phyloP scores from a whole-genome alignment of 2,329 filamentous ascomycete species.

The Fusarium solani-melongenae region DNA sequence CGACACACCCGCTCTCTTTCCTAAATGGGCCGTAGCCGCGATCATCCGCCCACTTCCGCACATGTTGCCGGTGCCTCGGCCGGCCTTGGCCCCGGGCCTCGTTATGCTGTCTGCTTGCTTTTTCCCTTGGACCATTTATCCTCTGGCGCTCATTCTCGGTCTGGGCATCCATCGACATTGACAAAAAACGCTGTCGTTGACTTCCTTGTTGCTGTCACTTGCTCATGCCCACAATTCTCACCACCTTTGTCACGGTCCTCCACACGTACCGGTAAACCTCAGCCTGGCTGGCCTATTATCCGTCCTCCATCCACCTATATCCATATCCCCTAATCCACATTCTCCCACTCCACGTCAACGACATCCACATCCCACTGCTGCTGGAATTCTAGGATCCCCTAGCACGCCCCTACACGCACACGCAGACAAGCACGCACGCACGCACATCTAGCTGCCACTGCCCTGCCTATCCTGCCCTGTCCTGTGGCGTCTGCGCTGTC shows the following conservation, averaged over 20 bases:
- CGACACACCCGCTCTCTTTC: neutral
- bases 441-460: neutral
- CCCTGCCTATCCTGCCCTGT: slow-evolving; percentile 15
- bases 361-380: slow-evolving; percentile 15
- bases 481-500: slow-evolving; percentile 26
- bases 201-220: neutral
- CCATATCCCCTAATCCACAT: slow-evolving; percentile 24
- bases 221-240: neutral
- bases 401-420: neutral
- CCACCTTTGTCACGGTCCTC: slow-evolving; percentile 5
- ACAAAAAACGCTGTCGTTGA: neutral
- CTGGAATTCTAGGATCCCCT: slow-evolving; percentile 7
- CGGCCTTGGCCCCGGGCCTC: neutral
- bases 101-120: neutral
- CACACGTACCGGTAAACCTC: slow-evolving; percentile 1
- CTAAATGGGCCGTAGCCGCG: neutral
- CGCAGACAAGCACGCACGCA: neutral
- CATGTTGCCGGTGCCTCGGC: slow-evolving; percentile 13
- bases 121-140: neutral
- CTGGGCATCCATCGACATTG: neutral
- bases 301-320: slow-evolving; percentile 3
- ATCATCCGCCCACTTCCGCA: slow-evolving; percentile 14
- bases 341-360: slow-evolving; percentile 7
- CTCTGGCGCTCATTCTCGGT: neutral
- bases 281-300: slow-evolving; percentile 7